Base-by-base conservation (phyloP, 2,329 filamentous ascomycete genomes). In the Calonectria crousiana region DNA sequence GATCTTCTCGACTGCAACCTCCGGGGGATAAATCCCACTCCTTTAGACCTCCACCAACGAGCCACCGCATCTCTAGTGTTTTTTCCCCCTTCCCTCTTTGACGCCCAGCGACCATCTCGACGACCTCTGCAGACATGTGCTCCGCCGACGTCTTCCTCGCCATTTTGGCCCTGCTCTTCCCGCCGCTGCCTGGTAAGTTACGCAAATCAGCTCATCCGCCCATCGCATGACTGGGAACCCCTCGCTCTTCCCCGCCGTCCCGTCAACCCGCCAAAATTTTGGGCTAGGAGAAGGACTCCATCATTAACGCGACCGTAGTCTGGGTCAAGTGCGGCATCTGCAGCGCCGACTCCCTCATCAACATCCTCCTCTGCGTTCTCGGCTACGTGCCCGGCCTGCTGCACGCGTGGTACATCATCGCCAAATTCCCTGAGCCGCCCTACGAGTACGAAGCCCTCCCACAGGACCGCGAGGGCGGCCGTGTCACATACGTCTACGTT, bases 351-450 rank as follows among this genome's bases (percentile, higher is more conserved):
- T 96, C 94, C 11, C 82, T 98, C 81, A 98, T 99, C 89, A 99
- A 99, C 88, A 93, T 98, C 84, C 93, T 96, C 60, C 95, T 98
- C 81, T 97, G 94, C 85, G 84, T 92, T 69, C 91, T 96, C 28
- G 94, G 93, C 80, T 95, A 90, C 82, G 85, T 98, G 74, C 96
- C 96, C 26, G 96, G 96, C 75, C 93, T 98, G 65, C 88, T 99
- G 3, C 97, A 99, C 87, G 92, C 96, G 76, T 98, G 97, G 96
- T 99, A 98, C 90, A 98, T 98, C 85, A 98, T 99, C 86, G 91
- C 95, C 81, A 94, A 95, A 83, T 95, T 93, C 84, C 97, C 97
- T 73, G 96, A 98, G 75, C 79, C 90, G 51, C 89, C 93, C 73
- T 90, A 90, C 84, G 91, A 93, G 76, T 95, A 97, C 85, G 91